Percentiles rank a stretch among this genome's conserved stretches.
These are phyloP conservation scores for Lactarius vividus DNA, from an alignment of 768 basidiomycete genomes.

Conservation along the genomic window DNA sequence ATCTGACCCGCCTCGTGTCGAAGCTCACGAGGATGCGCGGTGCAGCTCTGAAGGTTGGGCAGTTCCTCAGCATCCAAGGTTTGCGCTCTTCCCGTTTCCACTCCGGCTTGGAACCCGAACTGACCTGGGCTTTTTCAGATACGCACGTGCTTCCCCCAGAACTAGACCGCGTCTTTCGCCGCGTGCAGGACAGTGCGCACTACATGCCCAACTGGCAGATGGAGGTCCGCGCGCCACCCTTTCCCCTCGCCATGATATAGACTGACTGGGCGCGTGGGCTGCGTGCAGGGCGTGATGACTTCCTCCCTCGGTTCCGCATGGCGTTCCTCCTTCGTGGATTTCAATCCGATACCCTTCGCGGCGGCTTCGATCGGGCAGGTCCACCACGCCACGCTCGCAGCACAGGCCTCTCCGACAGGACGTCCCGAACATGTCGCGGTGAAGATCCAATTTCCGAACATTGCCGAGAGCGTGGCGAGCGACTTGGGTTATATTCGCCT, in stretches of 20 bases:
- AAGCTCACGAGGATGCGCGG: conserved; percentile 96
- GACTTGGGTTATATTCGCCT: conserved; percentile 85
- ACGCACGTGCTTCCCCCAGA: conserved; percentile 85
- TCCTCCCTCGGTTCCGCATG: conserved; percentile 75
- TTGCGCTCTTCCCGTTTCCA: conserved; percentile 1
- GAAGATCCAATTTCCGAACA: conserved; percentile 95
- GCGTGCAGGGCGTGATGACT: conserved; percentile 60
- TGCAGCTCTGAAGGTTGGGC: conserved; percentile 93
- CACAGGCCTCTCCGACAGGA: conserved; percentile 52
- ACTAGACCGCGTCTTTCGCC: conserved; percentile 81
- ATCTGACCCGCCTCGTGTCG: conserved; percentile 83
- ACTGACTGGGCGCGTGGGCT: not conserved
- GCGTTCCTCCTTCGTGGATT: conserved; percentile 64
- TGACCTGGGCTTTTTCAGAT: conserved; percentile 47
- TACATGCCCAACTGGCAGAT: conserved; percentile 99
- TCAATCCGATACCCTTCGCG: conserved; percentile 86
- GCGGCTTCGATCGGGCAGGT: conserved; percentile 98
- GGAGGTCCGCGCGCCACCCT: conserved; percentile 54
- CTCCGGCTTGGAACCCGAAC: not conserved
- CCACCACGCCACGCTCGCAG: conserved; percentile 66
- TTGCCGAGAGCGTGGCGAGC: conserved; percentile 79
- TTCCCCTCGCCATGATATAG: not conserved
- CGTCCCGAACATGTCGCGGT: conserved; percentile 62
- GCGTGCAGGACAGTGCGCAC: conserved; percentile 93
- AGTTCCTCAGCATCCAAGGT: conserved; percentile 98